Conservation (phyloP, 1,284 basidiomycete genomes). For the Sanghuangporus weigelae region DNA sequence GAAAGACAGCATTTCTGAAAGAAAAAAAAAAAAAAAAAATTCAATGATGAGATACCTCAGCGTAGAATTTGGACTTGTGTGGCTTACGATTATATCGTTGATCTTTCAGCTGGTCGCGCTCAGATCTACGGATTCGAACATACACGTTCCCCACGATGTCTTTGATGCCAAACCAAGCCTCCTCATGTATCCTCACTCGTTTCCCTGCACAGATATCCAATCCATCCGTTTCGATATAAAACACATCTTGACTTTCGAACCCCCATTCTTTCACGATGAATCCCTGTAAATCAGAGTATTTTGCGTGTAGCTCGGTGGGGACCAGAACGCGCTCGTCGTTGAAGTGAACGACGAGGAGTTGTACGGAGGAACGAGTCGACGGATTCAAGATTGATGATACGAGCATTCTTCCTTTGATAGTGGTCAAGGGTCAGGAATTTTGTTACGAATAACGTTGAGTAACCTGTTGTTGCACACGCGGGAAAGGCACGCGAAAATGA, state of each 20-base stretch:
- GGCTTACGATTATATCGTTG: not conserved
- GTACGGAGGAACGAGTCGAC: conserved; percentile 1
- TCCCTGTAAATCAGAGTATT: conserved; percentile 4
- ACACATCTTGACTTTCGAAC: not conserved
- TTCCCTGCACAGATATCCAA: conserved; percentile 14
- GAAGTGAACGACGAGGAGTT: conserved; percentile 4
- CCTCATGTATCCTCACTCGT: conserved; percentile 11
- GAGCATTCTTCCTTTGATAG: not conserved
- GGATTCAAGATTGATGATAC: conserved; percentile 10
- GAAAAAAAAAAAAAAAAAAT: too few relatives aligned
- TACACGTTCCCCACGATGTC: conserved; percentile 15
- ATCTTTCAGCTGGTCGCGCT: not conserved
- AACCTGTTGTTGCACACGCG: not conserved
- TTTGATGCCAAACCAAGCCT: conserved; percentile 13
- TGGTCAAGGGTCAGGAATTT: not conserved
- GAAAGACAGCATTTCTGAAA: not conserved
- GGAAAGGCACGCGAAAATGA: not conserved
- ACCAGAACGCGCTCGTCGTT: conserved; percentile 9
- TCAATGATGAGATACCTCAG: not conserved
- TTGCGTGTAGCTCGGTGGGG: conserved; percentile 8
- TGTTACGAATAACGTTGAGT: not conserved
- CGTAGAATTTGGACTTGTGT: not conserved
- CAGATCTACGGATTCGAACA: not conserved
- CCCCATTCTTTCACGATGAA: conserved; percentile 12
- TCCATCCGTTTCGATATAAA: conserved; percentile 15